Evolutionary conservation across 768 basidiomycete species (phyloP), one percentile per base, ranked within the genome.

Genomic region (Rhodotorula graminis): DNA sequence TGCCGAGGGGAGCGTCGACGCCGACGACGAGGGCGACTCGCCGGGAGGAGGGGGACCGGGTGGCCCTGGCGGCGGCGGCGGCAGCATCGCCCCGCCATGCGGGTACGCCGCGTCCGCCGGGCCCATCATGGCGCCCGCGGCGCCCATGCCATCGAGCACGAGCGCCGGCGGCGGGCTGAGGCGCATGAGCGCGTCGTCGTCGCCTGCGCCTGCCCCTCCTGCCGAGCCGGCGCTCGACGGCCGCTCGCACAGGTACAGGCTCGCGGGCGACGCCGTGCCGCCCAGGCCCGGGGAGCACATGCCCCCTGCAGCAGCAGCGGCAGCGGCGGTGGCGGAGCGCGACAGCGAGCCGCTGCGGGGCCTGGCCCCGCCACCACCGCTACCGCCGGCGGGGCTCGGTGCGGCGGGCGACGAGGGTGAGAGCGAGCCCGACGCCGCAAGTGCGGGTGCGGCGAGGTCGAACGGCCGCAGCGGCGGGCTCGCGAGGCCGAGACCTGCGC

Each of bases 181-280:
- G 37, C 37, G 37, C 37, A 37, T 37, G 37, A 37, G 37, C 37
- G 37, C 37, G 37, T 59, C 58, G 33, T 16, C 25, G 12, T 40
- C 33, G 2, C 40, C 58, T 18, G 3, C 37, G 23, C 15, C 16
- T 44, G n/a, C 7, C 60, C 7, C 44, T 0, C 14, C 25, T 25
- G 40, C 33, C 40, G 58, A 15, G n/a, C n/a, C n/a, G n/a, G n/a
- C n/a, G n/a, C n/a, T n/a, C 44, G 67, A 37, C 5, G 37, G 60
- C 27, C 61, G 67, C 31, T 68, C 60, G 11, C 62, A 64, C 40
- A 69, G 59, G 60, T 65, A 73, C 14, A 73, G 47, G 25, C 64
- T 65, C 44, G 72, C 72, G 11, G 67, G 72, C 29, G 52, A 55
- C 3, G 69, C 27, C 29, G 60, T 23, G 27, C 57, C 52, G 29